Evolutionary conservation across 1,284 basidiomycete species (phyloP).

Genomic region (Sporisorium sorghi): DNA sequence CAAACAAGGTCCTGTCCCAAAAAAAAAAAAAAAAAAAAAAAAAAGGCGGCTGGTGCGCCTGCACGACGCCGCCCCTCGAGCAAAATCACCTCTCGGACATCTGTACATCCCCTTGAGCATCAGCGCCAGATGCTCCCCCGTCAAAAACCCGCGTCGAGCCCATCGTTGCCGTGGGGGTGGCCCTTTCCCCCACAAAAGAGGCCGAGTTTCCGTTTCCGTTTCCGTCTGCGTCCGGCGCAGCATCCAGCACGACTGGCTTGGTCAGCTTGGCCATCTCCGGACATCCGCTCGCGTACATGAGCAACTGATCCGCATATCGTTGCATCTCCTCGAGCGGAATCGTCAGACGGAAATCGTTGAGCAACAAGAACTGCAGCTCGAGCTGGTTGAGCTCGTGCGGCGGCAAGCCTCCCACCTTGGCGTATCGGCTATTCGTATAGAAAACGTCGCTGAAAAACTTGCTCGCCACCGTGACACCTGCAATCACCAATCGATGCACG

Average conservation of each 20-base stretch:
- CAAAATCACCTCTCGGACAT: slow-evolving; percentile 23
- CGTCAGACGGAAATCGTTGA: slow-evolving; percentile 93
- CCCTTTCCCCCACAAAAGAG: not conserved
- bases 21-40: too few species aligned
- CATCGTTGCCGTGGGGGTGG: not conserved
- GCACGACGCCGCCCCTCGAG: not conserved
- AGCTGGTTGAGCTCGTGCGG: slow-evolving; percentile 94
- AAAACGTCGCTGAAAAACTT: slow-evolving; percentile 99
- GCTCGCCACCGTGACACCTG: slow-evolving; percentile 95
- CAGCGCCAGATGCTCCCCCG: slow-evolving; percentile 11
- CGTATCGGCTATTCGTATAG: slow-evolving; percentile 98
- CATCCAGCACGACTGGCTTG: slow-evolving; percentile 13
- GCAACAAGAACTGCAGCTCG: slow-evolving; percentile 93
- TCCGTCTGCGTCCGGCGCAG: not conserved
- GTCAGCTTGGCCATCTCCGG: slow-evolving; percentile 39
- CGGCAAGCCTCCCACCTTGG: slow-evolving; percentile 96
- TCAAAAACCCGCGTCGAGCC: too few species aligned
- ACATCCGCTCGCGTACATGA: slow-evolving; percentile 70
- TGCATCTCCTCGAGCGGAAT: slow-evolving; percentile 93
- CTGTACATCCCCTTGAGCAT: slow-evolving; percentile 38
- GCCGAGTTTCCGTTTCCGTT: too few species aligned
- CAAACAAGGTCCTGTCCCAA: too few species aligned
- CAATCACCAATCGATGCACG: slow-evolving; percentile 94
- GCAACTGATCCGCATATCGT: slow-evolving; percentile 88
- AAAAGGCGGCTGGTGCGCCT: too few species aligned